phyloP scores from a whole-genome alignment of 352 stramenopile genomes.

The Phytophthora megakarya region DNA sequence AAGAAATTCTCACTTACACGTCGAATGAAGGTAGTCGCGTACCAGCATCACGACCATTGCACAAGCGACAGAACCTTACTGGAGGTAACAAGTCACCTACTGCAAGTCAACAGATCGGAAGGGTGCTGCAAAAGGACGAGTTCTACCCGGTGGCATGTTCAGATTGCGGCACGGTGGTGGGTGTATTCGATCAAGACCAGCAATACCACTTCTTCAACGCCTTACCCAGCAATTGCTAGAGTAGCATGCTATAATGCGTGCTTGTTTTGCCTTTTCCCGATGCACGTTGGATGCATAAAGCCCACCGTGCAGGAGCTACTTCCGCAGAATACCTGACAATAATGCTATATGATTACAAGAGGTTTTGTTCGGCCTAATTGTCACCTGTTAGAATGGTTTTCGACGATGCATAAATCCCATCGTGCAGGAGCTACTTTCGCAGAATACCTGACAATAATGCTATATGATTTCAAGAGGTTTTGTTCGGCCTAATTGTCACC shows the following conservation, averaged over 20 bases:
- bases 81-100: constrained; percentile 17
- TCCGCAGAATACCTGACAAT: constrained; percentile 6
- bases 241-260: too few relatives aligned
- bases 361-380: constrained; percentile 22
- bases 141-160: constrained; percentile 75
- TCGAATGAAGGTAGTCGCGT: constrained; percentile 18
- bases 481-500: constrained; percentile 17
- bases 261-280: too few relatives aligned
- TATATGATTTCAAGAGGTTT: constrained; percentile 25
- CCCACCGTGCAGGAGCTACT: background rate
- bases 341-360: constrained; percentile 26
- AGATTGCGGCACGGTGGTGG: constrained; percentile 76
- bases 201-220: constrained; percentile 84
- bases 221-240: constrained; percentile 65
- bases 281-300: constrained; percentile 5
- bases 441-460: constrained; percentile 14
- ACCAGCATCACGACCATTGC: constrained; percentile 35
- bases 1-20: constrained; percentile 71
- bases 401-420: constrained; percentile 7
- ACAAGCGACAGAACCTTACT: constrained; percentile 43
- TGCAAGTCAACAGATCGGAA: constrained; percentile 26
- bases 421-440: background rate
- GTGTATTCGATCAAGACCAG: constrained; percentile 63
- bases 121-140: constrained; percentile 53
- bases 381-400: constrained; percentile 7